phyloP scores from a whole-genome alignment of 2,329 filamentous ascomycete genomes.

The Sporothrix sp. region DNA sequence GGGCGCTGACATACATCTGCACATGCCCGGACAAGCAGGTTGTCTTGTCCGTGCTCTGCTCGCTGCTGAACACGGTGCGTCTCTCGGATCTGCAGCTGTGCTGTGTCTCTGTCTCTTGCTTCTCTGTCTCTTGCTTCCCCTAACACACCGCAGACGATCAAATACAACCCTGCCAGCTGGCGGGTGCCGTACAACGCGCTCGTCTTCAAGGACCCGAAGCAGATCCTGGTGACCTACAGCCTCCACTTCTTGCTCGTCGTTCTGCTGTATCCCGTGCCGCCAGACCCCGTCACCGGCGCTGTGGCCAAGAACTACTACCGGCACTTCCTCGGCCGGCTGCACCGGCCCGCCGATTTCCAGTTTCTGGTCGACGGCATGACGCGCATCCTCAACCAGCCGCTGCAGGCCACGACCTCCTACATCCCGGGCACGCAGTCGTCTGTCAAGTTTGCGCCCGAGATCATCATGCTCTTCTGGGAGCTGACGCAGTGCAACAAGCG shows the following conservation, averaged over 20 bases:
- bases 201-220: slow-evolving; percentile 82
- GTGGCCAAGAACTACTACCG: slow-evolving; percentile 85
- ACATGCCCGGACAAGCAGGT: slow-evolving; percentile 84
- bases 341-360: slow-evolving; percentile 93
- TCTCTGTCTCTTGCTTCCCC: background rate
- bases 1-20: slow-evolving; percentile 78
- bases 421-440: slow-evolving; percentile 74
- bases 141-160: slow-evolving; percentile 56
- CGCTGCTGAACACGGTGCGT: slow-evolving; percentile 81
- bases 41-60: slow-evolving; percentile 83
- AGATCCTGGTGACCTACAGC: slow-evolving; percentile 83
- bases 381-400: slow-evolving; percentile 80
- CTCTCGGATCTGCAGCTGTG: background rate
- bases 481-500: slow-evolving; percentile 94
- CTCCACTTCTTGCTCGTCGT: slow-evolving; percentile 82
- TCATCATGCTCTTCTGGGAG: slow-evolving; percentile 97
- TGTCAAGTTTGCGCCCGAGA: slow-evolving; percentile 83
- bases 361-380: slow-evolving; percentile 95
- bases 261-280: slow-evolving; percentile 74
- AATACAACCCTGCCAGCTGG: slow-evolving; percentile 93
- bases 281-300: slow-evolving; percentile 2
- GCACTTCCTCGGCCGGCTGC: slow-evolving; percentile 80
- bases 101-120: background rate
- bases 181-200: slow-evolving; percentile 88
- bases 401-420: slow-evolving; percentile 81